Percentiles rank a stretch among this genome's conserved stretches.
Conservation (phyloP, 2,329 filamentous ascomycete species). For the Colletotrichum aenigma region DNA sequence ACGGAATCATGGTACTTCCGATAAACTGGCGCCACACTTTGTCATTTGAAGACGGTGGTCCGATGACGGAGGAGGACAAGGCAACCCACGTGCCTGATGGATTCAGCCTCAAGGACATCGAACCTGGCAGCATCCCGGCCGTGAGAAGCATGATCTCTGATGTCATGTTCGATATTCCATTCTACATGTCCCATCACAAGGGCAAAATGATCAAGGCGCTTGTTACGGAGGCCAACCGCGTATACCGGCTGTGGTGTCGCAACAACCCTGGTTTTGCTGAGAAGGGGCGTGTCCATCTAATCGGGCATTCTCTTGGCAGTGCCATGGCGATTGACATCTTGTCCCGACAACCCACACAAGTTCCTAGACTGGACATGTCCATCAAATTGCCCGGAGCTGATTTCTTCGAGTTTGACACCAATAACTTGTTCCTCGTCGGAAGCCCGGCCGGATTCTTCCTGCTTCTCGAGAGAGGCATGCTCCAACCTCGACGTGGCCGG, state of each 20-base stretch:
- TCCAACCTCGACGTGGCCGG: conserved; percentile 78
- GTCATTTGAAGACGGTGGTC: conserved; percentile 81
- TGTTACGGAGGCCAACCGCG: conserved; percentile 87
- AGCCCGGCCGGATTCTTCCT: conserved; percentile 94
- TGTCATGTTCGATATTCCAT: conserved; percentile 98
- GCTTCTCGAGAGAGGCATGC: conserved; percentile 73
- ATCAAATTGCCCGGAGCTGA: conserved; percentile 49
- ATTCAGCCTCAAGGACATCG: conserved; percentile 81
- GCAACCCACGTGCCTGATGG: conserved; percentile 62
- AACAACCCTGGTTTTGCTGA: conserved; percentile 89
- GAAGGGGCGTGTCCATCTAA: conserved; percentile 84
- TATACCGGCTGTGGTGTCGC: conserved; percentile 93
- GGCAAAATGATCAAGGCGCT: conserved; percentile 92
- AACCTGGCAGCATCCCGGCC: conserved; percentile 85
- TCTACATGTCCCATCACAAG: conserved; percentile 96
- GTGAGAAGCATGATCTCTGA: conserved; percentile 95
- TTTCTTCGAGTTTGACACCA: conserved; percentile 90
- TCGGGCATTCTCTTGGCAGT: conserved; percentile 92
- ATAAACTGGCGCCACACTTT: conserved; percentile 92
- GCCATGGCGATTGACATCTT: conserved; percentile 94
- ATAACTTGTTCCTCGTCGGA: conserved; percentile 85
- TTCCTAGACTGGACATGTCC: conserved; percentile 56
- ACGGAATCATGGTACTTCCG: conserved; percentile 91
- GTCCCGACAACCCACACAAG: conserved; percentile 80
- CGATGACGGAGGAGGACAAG: conserved; percentile 58